These are phyloP conservation scores for Platanthera guangdongensis DNA, from an alignment of 106 monocot genomes.

Conservation along the genomic window DNA sequence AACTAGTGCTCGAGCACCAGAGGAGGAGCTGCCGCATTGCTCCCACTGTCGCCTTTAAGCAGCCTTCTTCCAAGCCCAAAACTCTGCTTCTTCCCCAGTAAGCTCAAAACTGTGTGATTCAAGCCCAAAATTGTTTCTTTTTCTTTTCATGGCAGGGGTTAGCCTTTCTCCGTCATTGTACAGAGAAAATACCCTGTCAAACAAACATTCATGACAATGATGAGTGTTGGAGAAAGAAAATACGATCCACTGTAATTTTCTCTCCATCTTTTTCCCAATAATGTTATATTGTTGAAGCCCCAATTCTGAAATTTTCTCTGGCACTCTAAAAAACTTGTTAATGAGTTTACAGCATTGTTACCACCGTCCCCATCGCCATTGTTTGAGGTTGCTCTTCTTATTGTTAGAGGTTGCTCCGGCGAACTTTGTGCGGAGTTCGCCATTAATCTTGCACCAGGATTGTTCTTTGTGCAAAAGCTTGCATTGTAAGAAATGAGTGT, in stretches of 20 bases:
- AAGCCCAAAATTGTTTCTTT: no score
- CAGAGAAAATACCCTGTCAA: neutral
- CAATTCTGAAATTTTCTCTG: neutral
- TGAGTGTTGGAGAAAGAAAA: neutral
- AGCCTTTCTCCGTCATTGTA: neutral
- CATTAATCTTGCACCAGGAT: no score
- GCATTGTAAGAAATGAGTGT: no score
- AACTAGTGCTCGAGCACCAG: conserved; percentile 30
- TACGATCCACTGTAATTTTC: neutral
- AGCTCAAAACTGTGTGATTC: neutral
- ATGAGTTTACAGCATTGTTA: no score
- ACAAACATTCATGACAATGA: neutral
- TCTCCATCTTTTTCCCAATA: neutral
- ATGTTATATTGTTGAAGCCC: neutral
- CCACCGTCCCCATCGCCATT: no score
- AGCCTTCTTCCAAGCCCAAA: conserved; percentile 6
- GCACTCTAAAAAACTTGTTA: no score
- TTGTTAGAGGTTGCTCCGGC: no score
- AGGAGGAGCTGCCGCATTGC: conserved; percentile 20
- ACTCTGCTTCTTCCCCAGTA: neutral
- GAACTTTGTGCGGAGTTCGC: no score
- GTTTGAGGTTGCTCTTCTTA: no score
- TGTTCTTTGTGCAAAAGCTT: no score
- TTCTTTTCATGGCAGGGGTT: conserved; percentile 1
- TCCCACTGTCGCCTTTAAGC: conserved; percentile 40